Percentiles rank a stretch among this genome's conserved stretches.
These are phyloP conservation scores for Cladophialophora yegresii DNA, from an alignment of 2,329 filamentous ascomycete species.

Conservation along the genomic window DNA sequence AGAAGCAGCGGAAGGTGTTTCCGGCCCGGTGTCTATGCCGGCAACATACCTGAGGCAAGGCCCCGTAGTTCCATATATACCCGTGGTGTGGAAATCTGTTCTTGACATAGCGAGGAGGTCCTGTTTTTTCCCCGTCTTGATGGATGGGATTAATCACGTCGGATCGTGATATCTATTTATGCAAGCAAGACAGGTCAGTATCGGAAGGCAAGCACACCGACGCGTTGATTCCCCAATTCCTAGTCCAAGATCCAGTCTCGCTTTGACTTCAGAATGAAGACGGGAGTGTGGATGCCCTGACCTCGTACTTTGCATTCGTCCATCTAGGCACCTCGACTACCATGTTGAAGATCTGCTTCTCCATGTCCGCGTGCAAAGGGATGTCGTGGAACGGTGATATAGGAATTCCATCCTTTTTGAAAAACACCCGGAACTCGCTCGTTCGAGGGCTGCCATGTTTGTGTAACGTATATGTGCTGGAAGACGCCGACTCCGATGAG, in stretches of 20 bases:
- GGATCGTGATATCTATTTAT: background rate
- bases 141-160: background rate
- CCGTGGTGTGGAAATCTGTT: slow-evolving; percentile 99
- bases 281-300: background rate
- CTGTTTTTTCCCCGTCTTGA: background rate
- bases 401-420: background rate
- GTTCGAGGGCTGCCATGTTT: background rate
- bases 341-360: background rate
- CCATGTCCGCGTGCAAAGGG: background rate
- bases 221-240: too few species aligned
- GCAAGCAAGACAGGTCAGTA: background rate
- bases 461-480: background rate
- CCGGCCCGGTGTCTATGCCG: too few species aligned
- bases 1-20: too few species aligned
- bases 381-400: background rate
- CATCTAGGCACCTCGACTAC: background rate
- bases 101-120: slow-evolving; percentile 68
- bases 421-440: background rate
- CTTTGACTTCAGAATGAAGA: background rate
- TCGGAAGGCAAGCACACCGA: too few species aligned
- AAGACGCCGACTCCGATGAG: too few species aligned
- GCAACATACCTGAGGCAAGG: slow-evolving; percentile 83
- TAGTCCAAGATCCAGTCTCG: too few species aligned
- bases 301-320: background rate
- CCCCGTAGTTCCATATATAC: slow-evolving; percentile 99